phyloP scores from a whole-genome alignment of 345 rosid genomes.

The Luvunga scandens region DNA sequence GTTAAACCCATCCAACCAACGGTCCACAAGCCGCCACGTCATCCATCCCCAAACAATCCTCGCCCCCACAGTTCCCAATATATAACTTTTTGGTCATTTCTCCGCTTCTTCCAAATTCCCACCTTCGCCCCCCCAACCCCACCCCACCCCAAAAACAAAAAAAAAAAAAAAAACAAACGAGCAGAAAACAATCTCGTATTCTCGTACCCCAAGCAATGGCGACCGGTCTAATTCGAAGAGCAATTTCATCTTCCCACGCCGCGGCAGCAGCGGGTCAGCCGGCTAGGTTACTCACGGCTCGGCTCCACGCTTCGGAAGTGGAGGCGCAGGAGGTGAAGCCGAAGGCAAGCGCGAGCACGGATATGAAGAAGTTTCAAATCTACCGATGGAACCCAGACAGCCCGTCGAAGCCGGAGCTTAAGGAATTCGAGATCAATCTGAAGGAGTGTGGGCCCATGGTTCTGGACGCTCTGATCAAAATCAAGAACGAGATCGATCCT shows the following conservation, averaged over 20 bases:
- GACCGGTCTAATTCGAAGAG: constrained; percentile 45
- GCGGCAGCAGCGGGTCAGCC: constrained; percentile 17
- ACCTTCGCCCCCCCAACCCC: no score
- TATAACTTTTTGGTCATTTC: not conserved
- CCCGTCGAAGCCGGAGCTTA: constrained; percentile 66
- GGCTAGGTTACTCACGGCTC: constrained; percentile 28
- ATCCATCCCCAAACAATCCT: not conserved
- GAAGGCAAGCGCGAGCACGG: constrained; percentile 26
- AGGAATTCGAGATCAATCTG: constrained; percentile 72
- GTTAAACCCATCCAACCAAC: not conserved
- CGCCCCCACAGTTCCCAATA: no score
- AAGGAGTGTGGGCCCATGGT: constrained; percentile 97
- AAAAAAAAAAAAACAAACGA: no score
- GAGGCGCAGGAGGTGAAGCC: constrained; percentile 45
- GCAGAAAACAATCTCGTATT: not conserved
- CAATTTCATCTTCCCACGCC: constrained; percentile 25
- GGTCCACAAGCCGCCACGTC: constrained; percentile 15
- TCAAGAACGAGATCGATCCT: constrained; percentile 95
- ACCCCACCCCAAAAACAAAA: no score
- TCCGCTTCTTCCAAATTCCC: not conserved
- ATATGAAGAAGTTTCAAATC: constrained; percentile 76
- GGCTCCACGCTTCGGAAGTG: constrained; percentile 49
- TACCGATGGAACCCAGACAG: constrained; percentile 92
- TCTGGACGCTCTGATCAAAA: constrained; percentile 91
- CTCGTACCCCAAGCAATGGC: constrained; percentile 37